These are phyloP conservation scores for Apium graveolens DNA, from an alignment of 129 eudicot species.

Conservation along the genomic window DNA sequence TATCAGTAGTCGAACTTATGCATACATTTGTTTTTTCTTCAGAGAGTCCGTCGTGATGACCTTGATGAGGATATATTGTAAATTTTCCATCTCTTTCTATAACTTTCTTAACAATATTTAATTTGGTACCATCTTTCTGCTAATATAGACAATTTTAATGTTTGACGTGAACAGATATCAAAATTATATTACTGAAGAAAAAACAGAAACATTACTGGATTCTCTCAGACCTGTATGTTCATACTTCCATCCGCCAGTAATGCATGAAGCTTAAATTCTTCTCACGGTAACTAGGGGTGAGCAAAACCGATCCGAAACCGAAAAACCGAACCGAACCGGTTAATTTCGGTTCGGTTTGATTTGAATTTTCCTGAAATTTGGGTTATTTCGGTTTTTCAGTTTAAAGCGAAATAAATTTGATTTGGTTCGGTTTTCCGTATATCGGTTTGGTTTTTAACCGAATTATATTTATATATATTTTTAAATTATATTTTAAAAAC, in stretches of 20 bases:
- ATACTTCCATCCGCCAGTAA: slow-evolving; percentile 15
- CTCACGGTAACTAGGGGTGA: too few species aligned
- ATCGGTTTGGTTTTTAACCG: too few species aligned
- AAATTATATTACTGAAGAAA: slow-evolving; percentile 59
- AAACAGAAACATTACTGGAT: slow-evolving; percentile 53
- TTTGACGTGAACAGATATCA: slow-evolving; percentile 60
- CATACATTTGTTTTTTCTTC: slow-evolving; percentile 29
- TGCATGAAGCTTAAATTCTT: slow-evolving; percentile 1
- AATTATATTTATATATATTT: too few species aligned
- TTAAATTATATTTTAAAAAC: too few species aligned
- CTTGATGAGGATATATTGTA: slow-evolving; percentile 51
- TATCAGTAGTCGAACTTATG: slow-evolving; percentile 9
- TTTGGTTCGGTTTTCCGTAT: too few species aligned
- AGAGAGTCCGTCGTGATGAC: slow-evolving; percentile 57
- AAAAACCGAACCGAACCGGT: too few species aligned
- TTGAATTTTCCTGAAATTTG: too few species aligned
- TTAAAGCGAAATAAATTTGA: too few species aligned
- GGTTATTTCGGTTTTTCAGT: too few species aligned
- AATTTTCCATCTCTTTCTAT: slow-evolving; percentile 20
- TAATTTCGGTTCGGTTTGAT: too few species aligned
- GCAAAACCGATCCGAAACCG: too few species aligned
- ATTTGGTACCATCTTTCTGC: slow-evolving; percentile 2
- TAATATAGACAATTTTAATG: slow-evolving; percentile 5
- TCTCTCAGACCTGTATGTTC: slow-evolving; percentile 66
- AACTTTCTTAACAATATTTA: not conserved